phyloP scores from a whole-genome alignment of 176 grass and related monocot species.

The Oropetium thomaeum region DNA sequence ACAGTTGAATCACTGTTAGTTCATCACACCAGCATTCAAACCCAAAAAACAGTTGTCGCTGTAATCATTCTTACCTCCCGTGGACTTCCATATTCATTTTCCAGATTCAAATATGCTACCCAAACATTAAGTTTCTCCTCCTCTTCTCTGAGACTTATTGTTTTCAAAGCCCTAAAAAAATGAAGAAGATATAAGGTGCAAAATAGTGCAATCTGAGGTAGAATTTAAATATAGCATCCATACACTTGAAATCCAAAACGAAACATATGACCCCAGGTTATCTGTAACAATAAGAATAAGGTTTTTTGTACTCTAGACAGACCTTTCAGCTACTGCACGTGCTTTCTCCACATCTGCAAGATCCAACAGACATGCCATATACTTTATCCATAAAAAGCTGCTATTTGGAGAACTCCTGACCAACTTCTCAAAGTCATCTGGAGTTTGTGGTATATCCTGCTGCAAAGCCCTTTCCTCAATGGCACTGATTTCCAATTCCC shows the following conservation, averaged over 20 bases:
- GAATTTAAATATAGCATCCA: background rate
- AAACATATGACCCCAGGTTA: background rate
- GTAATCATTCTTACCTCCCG: conserved; percentile 54
- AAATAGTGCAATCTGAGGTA: background rate
- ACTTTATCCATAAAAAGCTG: conserved; percentile 95
- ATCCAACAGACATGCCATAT: conserved; percentile 82
- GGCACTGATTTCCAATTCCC: conserved; percentile 86
- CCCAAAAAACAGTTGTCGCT: conserved; percentile 10
- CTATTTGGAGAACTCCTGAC: conserved; percentile 89
- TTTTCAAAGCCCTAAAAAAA: conserved; percentile 72
- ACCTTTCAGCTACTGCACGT: conserved; percentile 84
- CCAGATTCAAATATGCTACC: conserved; percentile 96
- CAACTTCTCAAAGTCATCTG: conserved; percentile 94
- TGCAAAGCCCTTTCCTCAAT: conserved; percentile 78
- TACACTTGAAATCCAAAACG: background rate
- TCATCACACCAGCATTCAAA: background rate
- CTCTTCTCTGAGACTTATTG: conserved; percentile 83
- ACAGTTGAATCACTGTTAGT: conserved; percentile 30
- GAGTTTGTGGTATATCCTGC: conserved; percentile 65
- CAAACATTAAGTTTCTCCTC: conserved; percentile 92
- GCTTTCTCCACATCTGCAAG: conserved; percentile 81
- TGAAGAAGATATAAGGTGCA: conserved; percentile 17
- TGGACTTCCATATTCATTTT: conserved; percentile 90
- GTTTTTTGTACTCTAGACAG: conserved; percentile 14
- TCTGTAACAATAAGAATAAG: conserved; percentile 3